A percentile compares a stretch with the other conserved stretches of the same genome.
These are phyloP conservation scores for Trifolium pratense DNA, from an alignment of 306 rosid genomes.

Conservation along the genomic window DNA sequence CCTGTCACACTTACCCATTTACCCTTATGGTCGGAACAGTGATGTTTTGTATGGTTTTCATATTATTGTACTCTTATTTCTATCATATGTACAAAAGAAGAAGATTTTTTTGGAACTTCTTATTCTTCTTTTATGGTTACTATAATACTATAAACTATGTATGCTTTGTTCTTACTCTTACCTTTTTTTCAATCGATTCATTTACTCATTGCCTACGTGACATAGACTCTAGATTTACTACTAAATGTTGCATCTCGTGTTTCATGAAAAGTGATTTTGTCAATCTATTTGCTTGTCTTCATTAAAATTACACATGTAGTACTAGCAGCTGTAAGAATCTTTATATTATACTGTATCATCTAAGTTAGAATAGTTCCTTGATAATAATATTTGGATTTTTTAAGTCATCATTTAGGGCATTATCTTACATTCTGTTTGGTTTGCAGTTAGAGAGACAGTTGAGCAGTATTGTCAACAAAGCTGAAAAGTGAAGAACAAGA, in stretches of 20 bases:
- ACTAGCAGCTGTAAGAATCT: neutral
- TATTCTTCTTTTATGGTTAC: neutral
- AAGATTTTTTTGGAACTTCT: neutral
- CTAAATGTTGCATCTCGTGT: neutral
- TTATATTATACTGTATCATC: conserved; percentile 17
- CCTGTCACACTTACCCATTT: neutral
- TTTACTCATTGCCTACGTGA: neutral
- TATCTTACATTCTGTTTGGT: conserved; percentile 30
- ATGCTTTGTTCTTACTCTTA: neutral
- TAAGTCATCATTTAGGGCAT: conserved; percentile 5
- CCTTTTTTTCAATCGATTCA: neutral
- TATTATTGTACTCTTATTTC: conserved; percentile 6
- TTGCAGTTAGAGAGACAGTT: conserved; percentile 60
- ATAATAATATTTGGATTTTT: conserved; percentile 4
- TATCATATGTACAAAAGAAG: neutral
- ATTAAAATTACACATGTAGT: neutral
- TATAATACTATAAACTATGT: neutral
- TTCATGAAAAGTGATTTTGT: conserved; percentile 9
- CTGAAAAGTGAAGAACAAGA: conserved; percentile 48
- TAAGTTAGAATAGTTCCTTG: conserved; percentile 3
- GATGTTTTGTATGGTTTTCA: conserved; percentile 12
- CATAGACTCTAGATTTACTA: conserved; percentile 20
- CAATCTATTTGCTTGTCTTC: conserved; percentile 5
- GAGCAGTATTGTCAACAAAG: conserved; percentile 43
- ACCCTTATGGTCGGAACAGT: neutral